Conservation (phyloP, 148 eudicot genomes). For the Spergularia marina region DNA sequence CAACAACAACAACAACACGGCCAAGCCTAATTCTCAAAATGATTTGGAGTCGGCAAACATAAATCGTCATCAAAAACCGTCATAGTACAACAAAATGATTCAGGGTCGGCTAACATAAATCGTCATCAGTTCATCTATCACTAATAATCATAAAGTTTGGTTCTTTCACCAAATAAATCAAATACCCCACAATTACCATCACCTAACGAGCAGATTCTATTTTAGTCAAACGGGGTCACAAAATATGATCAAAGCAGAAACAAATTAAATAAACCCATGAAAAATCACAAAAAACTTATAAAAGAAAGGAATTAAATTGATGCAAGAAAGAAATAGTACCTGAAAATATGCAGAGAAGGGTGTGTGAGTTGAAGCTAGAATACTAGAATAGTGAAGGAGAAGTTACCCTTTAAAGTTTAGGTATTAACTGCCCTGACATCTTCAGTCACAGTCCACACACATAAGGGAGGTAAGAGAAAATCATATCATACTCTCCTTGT, state of each 20-base stretch:
- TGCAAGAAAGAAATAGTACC: not conserved
- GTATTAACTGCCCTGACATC: too few species aligned
- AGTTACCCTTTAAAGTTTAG: too few species aligned
- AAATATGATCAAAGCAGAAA: not conserved
- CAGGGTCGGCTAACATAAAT: too few species aligned
- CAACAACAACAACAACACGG: too few species aligned
- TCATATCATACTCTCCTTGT: too few species aligned
- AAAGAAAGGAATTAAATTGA: not conserved
- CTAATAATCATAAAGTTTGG: not conserved
- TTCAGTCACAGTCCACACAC: not conserved
- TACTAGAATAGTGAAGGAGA: not conserved
- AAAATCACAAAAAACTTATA: not conserved
- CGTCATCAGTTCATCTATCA: not conserved
- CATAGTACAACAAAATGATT: too few species aligned
- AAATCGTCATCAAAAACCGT: too few species aligned
- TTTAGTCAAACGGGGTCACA: not conserved
- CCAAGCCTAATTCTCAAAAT: not conserved
- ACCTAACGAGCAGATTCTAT: not conserved
- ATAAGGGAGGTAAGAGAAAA: not conserved
- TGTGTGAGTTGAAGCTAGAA: not conserved
- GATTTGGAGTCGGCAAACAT: not conserved
- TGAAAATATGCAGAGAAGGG: conserved; percentile 13
- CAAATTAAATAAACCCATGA: not conserved
- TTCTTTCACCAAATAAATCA: not conserved
- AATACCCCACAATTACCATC: not conserved